A percentile compares a stretch with the other conserved stretches of the same genome.
These are phyloP conservation scores for Acacia confusa DNA, from an alignment of 306 rosid species.

Conservation along the genomic window DNA sequence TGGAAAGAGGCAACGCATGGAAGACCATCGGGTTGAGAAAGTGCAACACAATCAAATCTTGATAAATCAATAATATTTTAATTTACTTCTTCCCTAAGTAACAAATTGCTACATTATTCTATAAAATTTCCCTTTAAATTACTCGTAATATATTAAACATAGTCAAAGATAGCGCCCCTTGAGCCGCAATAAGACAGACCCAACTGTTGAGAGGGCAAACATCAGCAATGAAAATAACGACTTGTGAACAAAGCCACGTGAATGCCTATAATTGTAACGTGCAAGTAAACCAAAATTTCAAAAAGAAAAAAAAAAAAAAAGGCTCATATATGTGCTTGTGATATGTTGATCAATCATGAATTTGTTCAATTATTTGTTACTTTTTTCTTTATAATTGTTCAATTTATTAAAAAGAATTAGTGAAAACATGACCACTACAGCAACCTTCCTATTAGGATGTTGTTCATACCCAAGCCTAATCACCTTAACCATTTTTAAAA, in stretches of 20 bases:
- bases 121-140: no score
- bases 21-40: not conserved
- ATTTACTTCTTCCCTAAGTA: not conserved
- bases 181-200: not conserved
- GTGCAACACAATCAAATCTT: not conserved
- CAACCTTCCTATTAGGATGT: not conserved
- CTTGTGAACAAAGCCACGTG: not conserved
- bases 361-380: not conserved
- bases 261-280: not conserved
- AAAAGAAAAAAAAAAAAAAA: no score
- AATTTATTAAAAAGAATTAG: not conserved
- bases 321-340: no score
- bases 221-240: not conserved
- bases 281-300: not conserved
- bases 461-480: not conserved
- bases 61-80: not conserved
- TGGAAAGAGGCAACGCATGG: not conserved
- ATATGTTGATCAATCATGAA: not conserved
- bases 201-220: not conserved
- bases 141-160: not conserved
- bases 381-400: not conserved
- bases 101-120: not conserved
- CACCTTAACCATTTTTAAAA: not conserved
- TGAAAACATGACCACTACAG: no score
- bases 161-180: not conserved